phyloP scores from a whole-genome alignment of 495 filamentous ascomycete genomes.

The Recurvomyces mirabilis region DNA sequence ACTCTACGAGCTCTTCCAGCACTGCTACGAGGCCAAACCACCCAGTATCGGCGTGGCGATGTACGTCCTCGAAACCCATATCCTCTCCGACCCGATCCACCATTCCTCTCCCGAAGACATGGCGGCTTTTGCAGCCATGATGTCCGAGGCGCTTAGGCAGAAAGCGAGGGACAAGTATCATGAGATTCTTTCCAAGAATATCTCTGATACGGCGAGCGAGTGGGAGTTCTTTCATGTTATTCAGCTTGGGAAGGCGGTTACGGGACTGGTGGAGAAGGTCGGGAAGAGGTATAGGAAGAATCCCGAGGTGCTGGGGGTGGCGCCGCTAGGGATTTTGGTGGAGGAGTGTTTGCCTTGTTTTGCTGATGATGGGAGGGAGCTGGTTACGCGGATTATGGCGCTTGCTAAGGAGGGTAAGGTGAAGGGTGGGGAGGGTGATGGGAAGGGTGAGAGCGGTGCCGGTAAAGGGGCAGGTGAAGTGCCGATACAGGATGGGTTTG shows the following conservation, averaged over 20 bases:
- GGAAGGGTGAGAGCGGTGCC: too few species aligned
- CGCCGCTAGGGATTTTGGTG: conserved; percentile 69
- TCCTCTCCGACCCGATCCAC: conserved; percentile 68
- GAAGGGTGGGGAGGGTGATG: conserved; percentile 58
- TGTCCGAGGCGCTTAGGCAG: conserved; percentile 59
- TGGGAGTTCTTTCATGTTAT: conserved; percentile 85
- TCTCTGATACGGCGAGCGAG: conserved; percentile 61
- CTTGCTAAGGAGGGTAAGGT: conserved; percentile 55
- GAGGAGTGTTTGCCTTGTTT: conserved; percentile 79
- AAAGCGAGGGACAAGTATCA: conserved; percentile 67
- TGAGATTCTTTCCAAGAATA: conserved; percentile 54
- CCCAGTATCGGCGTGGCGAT: conserved; percentile 68
- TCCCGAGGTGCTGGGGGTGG: conserved; percentile 82
- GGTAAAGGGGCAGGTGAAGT: too few species aligned
- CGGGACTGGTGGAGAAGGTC: conserved; percentile 70
- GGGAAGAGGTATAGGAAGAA: conserved; percentile 85
- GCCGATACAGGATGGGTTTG: conserved; percentile 80
- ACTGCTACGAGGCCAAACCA: conserved; percentile 79
- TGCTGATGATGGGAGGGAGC: conserved; percentile 71
- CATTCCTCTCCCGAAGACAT: conserved; percentile 54
- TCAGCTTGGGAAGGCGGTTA: conserved; percentile 72
- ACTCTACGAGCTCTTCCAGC: conserved; percentile 72
- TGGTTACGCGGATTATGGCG: conserved; percentile 70
- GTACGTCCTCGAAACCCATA: conserved; percentile 72
- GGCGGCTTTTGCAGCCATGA: conserved; percentile 53